Evolutionary conservation across 139 green algal species (phyloP).

Genomic region (Micromonas pusilla): DNA sequence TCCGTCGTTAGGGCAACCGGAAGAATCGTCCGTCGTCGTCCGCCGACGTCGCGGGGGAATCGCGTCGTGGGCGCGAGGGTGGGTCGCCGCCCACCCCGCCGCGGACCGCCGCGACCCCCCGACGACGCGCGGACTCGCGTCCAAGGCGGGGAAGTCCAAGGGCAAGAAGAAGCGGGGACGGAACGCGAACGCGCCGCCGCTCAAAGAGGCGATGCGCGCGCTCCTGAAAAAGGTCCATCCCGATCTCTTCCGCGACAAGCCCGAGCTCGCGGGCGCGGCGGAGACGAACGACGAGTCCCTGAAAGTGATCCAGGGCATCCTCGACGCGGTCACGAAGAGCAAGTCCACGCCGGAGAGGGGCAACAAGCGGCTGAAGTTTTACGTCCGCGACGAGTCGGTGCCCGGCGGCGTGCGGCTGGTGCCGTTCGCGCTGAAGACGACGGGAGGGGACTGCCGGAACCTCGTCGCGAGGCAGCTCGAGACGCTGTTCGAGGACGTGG

Average conservation of each 20-base stretch:
- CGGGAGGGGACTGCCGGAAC: slow-evolving; percentile 20
- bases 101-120: no score
- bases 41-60: no score
- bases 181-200: no score
- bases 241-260: background rate
- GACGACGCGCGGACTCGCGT: no score
- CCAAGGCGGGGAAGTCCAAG: no score
- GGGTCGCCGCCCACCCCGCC: no score
- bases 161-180: no score
- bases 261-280: no score
- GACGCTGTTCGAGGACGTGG: background rate
- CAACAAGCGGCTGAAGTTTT: background rate
- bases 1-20: no score
- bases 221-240: background rate
- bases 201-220: background rate
- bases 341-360: background rate
- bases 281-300: background rate
- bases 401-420: background rate
- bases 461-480: background rate
- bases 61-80: no score
- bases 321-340: background rate
- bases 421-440: slow-evolving; percentile 11
- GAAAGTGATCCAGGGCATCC: background rate
- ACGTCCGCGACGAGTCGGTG: background rate
- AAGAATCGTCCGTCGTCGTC: no score